A percentile compares a stretch with the other conserved stretches of the same genome.
These are phyloP conservation scores for Ustilago esculenta DNA, from an alignment of 1,284 basidiomycete genomes.

Conservation along the genomic window DNA sequence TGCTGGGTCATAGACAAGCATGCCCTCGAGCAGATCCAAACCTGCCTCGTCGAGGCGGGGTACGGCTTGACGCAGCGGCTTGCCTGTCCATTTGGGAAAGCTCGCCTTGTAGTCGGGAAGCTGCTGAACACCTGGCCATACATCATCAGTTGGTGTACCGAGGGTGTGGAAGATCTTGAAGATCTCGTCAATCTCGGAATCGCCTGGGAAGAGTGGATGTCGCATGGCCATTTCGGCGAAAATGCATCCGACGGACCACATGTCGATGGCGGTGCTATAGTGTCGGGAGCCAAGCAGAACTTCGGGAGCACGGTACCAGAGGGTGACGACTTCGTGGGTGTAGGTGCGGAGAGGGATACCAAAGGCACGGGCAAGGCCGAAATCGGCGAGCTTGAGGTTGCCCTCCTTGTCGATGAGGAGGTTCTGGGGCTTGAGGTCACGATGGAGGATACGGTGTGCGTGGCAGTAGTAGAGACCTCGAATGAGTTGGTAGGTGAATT, in stretches of 20 bases:
- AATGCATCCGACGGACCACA: constrained; percentile 98
- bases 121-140: constrained; percentile 88
- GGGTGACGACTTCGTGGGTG: constrained; percentile 94
- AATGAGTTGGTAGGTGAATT: constrained; percentile 87
- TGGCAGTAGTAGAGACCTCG: constrained; percentile 94
- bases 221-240: constrained; percentile 89
- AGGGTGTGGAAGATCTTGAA: constrained; percentile 88
- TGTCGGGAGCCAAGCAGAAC: constrained; percentile 94
- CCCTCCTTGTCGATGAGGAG: constrained; percentile 83
- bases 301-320: constrained; percentile 98
- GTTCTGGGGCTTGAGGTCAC: constrained; percentile 98
- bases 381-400: constrained; percentile 78
- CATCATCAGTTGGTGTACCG: constrained; percentile 91
- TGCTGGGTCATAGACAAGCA: constrained; percentile 90
- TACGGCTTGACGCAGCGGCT: constrained; percentile 72
- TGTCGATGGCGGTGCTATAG: constrained; percentile 94
- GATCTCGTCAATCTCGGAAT: constrained; percentile 99
- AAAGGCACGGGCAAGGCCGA: constrained; percentile 94
- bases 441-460: constrained; percentile 92
- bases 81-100: constrained; percentile 90
- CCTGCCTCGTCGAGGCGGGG: constrained; percentile 53
- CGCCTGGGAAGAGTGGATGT: constrained; percentile 92
- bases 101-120: constrained; percentile 96
- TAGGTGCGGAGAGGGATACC: constrained; percentile 97
- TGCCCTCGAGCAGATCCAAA: constrained; percentile 71